A percentile compares a stretch with the other conserved stretches of the same genome.
Evolutionary conservation across 2,329 filamentous ascomycete genomes (phyloP).

Genomic region (Aureobasidium sp.): DNA sequence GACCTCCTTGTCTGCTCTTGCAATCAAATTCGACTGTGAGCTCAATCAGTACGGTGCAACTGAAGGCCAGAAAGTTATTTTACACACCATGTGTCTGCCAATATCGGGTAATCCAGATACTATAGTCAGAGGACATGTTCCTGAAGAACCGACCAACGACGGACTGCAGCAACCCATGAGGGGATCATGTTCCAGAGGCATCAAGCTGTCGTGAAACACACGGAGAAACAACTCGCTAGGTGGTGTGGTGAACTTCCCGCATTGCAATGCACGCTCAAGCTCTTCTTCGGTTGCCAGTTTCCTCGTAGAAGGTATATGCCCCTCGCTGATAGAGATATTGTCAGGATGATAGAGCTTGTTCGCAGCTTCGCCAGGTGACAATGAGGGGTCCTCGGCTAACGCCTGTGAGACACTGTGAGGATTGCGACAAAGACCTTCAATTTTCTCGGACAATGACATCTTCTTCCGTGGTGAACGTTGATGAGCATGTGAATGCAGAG

Average conservation of each 20-base stretch:
- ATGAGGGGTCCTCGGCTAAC: slow-evolving; percentile 44
- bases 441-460: slow-evolving; percentile 28
- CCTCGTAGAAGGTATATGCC: slow-evolving; percentile 17
- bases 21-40: slow-evolving; percentile 59
- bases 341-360: slow-evolving; percentile 45
- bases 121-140: slow-evolving; percentile 58
- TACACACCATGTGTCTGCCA: slow-evolving; percentile 51
- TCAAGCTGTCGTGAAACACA: slow-evolving; percentile 58
- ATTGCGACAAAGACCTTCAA: slow-evolving; percentile 46
- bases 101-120: slow-evolving; percentile 63
- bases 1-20: slow-evolving; percentile 61
- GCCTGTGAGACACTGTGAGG: slow-evolving; percentile 49
- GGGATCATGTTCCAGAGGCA: slow-evolving; percentile 45
- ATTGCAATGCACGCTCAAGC: slow-evolving; percentile 46
- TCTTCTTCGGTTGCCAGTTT: slow-evolving; percentile 30
- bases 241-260: slow-evolving; percentile 58
- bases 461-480: background rate
- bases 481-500: background rate
- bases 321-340: slow-evolving; percentile 21
- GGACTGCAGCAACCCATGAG: slow-evolving; percentile 48
- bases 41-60: background rate
- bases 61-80: background rate
- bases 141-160: slow-evolving; percentile 50
- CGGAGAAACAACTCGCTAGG: slow-evolving; percentile 61
- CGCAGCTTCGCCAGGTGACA: slow-evolving; percentile 47